phyloP scores from a whole-genome alignment of 352 stramenopile species.

The Phytopythium kandeliae region DNA sequence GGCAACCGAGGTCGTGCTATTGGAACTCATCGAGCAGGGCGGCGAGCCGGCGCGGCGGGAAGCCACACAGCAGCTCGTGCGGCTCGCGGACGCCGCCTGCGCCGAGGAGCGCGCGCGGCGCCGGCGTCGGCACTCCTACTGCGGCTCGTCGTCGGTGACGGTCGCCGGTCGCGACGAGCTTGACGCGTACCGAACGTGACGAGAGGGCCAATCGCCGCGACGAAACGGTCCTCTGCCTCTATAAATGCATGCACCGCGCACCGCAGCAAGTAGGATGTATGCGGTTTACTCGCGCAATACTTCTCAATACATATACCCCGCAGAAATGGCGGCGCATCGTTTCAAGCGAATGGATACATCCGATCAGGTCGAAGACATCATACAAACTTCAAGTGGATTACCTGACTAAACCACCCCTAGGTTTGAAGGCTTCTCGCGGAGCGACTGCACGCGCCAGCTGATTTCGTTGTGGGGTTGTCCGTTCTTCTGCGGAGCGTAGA shows the following conservation, averaged over 20 bases:
- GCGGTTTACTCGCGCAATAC: too few relatives aligned
- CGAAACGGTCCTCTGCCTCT: too few relatives aligned
- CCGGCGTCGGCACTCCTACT: slow-evolving; percentile 44
- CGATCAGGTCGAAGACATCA: too few relatives aligned
- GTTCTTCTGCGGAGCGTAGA: too few relatives aligned
- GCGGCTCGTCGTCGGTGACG: slow-evolving; percentile 52
- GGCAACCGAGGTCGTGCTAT: slow-evolving; percentile 30
- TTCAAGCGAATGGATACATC: too few relatives aligned
- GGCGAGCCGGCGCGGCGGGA: slow-evolving; percentile 18
- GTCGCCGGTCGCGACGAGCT: slow-evolving; percentile 34
- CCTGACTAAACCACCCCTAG: too few relatives aligned
- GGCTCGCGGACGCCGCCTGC: slow-evolving; percentile 17
- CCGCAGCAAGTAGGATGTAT: too few relatives aligned
- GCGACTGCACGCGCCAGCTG: slow-evolving; percentile 3
- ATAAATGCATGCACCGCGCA: too few relatives aligned
- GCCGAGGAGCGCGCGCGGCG: slow-evolving; percentile 18
- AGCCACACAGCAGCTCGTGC: slow-evolving; percentile 18
- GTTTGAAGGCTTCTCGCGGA: slow-evolving; percentile 1
- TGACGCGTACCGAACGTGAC: slow-evolving; percentile 9
- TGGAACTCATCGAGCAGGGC: slow-evolving; percentile 20
- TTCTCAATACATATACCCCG: too few relatives aligned
- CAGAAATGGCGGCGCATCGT: too few relatives aligned
- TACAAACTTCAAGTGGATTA: too few relatives aligned
- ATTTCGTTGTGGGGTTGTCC: slow-evolving; percentile 6
- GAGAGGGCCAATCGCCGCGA: too few relatives aligned